Percentiles rank a stretch among this genome's conserved stretches.
Evolutionary conservation across 164 flowering plant species (phyloP).

Genomic region (Paratinospora sagittata): DNA sequence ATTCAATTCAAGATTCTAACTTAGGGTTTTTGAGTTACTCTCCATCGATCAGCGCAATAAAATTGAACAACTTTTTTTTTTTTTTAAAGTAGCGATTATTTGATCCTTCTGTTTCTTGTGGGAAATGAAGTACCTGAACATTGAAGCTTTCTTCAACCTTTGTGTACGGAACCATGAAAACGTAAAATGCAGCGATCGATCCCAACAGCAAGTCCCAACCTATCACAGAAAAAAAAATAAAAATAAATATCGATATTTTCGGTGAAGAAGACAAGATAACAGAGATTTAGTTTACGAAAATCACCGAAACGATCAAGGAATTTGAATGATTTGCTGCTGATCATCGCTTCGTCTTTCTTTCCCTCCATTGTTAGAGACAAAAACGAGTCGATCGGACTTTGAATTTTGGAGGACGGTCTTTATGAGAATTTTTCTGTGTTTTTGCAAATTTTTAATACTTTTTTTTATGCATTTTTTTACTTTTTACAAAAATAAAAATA

Average conservation of each 20-base stretch:
- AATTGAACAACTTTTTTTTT: neutral
- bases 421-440: no score
- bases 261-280: neutral
- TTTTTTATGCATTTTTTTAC: no score
- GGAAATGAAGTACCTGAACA: conserved; percentile 54
- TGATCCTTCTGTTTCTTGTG: neutral
- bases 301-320: conserved; percentile 27
- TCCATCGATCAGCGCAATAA: neutral
- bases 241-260: neutral
- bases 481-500: no score
- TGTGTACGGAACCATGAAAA: conserved; percentile 77
- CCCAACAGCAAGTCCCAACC: conserved; percentile 88
- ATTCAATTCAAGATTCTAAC: neutral
- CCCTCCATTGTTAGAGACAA: conserved; percentile 21
- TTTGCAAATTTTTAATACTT: no score
- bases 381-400: neutral
- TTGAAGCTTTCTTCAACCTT: conserved; percentile 99
- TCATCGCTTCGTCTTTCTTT: conserved; percentile 9
- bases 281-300: neutral
- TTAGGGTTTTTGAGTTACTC: neutral
- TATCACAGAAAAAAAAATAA: conserved; percentile 14
- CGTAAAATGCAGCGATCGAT: conserved; percentile 74
- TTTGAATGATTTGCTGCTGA: conserved; percentile 11
- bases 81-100: no score
- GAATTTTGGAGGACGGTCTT: neutral